Base-by-base conservation (phyloP, 2,329 filamentous ascomycete genomes). In the Aspergillus viridinutans region DNA sequence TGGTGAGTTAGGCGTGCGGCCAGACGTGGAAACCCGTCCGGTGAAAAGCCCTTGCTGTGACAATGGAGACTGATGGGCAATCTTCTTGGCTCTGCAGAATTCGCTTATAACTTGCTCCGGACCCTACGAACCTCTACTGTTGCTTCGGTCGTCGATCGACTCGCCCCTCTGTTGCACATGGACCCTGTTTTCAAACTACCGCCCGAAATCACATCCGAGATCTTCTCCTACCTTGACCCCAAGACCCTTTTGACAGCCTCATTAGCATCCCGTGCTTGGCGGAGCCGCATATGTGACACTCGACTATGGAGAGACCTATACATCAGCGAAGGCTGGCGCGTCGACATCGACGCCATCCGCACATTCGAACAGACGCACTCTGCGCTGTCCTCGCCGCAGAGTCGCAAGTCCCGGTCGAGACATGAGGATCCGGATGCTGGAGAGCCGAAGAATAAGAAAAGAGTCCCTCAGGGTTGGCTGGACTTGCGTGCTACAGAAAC, bases 141-240 rank as follows among this genome's bases (percentile, higher is more conserved):
- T 58, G 87, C 89, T 51, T 82, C 88, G 48, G 90, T 97, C 53
- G 90, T 96, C 49, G 85, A 92, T 54, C 84, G 88, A 61, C 78
- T 96, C 20, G 89, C 87, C 60, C 90, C 92, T 3, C 83, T 92
- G 53, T 86, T 97, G 2, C 92, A 97, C 74, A 93, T 97, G 76
- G 90, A 99, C 75, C 96, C 96, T 54, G 86, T 96, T 45, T 80
- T 85, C 61, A 86, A 90, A 67, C 84, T 99, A 0, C 94, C 94
- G 0, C 86, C 90, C 26, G 94, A 99, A 72, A 89, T 99, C 66
- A 95, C 91, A 59, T 86, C 94, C 48, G 89, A 95, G 68, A 88
- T 97, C 48, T 87, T 99, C 47, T 87, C 89, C 17, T 94, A 92
- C 69, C 86, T 99, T 51, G 89, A 92, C 54, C 89, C 92, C 0